Percentiles rank a stretch among this genome's conserved stretches.
Conservation (phyloP, 2,329 filamentous ascomycete genomes). For the Capronia epimyces region DNA sequence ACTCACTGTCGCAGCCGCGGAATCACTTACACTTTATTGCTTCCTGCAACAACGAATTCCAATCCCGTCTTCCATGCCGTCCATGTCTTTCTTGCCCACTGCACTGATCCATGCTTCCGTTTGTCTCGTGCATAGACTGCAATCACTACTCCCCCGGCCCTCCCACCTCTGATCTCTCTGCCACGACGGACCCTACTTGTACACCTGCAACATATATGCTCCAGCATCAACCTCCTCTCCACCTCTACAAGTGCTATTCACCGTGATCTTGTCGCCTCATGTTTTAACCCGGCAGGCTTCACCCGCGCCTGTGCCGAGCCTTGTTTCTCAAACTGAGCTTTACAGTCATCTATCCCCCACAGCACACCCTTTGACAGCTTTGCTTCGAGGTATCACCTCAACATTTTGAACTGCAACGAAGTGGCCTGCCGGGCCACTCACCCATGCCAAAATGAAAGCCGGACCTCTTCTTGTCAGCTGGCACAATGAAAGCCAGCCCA, state of each 20-base stretch:
- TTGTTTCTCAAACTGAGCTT: constrained; percentile 1
- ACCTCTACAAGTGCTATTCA: neutral
- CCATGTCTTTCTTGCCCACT: neutral
- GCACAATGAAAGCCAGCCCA: constrained; percentile 94
- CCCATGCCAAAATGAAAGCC: constrained; percentile 69
- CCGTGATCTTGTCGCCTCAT: neutral
- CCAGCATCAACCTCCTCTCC: neutral
- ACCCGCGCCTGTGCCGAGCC: constrained; percentile 9
- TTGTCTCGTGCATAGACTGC: neutral
- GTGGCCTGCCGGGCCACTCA: constrained; percentile 17
- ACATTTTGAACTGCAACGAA: constrained; percentile 17
- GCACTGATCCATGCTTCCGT: neutral
- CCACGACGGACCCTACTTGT: neutral
- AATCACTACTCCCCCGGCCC: neutral
- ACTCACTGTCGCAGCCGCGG: neutral
- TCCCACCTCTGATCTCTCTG: neutral
- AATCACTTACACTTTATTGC: neutral
- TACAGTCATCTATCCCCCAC: neutral
- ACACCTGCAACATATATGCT: neutral
- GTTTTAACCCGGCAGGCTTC: constrained; percentile 2
- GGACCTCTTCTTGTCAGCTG: constrained; percentile 95
- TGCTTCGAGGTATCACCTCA: neutral
- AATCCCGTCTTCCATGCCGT: neutral
- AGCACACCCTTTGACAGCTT: neutral
- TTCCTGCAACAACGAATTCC: neutral